Base-by-base conservation (phyloP, 352 stramenopile species). In the Globisporangium lucens region DNA sequence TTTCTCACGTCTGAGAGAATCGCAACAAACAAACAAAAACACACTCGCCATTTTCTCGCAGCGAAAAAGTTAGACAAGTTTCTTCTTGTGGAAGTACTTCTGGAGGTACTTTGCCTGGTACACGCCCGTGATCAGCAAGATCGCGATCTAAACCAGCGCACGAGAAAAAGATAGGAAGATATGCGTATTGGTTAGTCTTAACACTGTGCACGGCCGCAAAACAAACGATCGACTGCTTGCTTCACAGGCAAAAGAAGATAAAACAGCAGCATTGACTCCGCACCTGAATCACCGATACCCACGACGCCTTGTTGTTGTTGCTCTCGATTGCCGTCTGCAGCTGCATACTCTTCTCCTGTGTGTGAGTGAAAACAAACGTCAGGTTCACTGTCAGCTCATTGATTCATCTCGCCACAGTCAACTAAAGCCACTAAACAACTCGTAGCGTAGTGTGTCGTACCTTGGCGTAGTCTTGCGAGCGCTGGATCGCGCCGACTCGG, bases 31-130 rank as follows among this genome's bases (percentile, higher is more conserved):
- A 24, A 3, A 5, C 30, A 33, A 33, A 33, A 33, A 33, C 4
- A 33, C 30, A 33, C 30, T 33, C 30, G 30, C 30, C 30, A 33
- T 33, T 46, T 35, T 57, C 2, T n/a, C 12, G 24, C 8, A 35
- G 13, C 10, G 6, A 22, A 9, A 22, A 33, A 20, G 13, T 24
- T 83, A 93, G n/a, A 93, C 85, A 43, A 94, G 73, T 66, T 96
- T 96, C 63, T 95, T 96, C 68, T 89, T 89, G 64, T 90, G 77
- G 62, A 96, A 93, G 71, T 90, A 96, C 65, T 75, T 67, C 66
- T 92, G 79, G 24, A 96, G 74, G 62, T 96, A 78, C 57, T 90
- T 84, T 17, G 86, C 83, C 66, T 96, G 89, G 71, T 88, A 94
- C 36, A 94, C 79, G 15, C 79, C 82, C 2, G 83, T 89, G 36